Base-by-base conservation (phyloP, 1,284 basidiomycete genomes). In the Rhodotorula sp. region DNA sequence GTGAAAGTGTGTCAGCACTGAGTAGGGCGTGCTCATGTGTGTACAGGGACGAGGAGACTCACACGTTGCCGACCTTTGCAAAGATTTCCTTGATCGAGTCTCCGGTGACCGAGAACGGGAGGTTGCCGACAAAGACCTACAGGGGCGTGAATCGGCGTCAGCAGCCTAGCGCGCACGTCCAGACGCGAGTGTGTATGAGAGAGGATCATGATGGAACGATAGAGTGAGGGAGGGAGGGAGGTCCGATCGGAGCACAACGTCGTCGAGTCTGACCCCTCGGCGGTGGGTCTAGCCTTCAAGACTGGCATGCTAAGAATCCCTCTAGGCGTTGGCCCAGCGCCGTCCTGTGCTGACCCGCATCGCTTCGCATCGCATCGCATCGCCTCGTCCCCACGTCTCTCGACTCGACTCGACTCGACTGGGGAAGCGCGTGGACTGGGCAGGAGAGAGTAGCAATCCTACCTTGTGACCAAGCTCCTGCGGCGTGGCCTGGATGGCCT, bases 401-500 rank as follows among this genome's bases (percentile, higher is more conserved):
- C 48, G 31, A 2, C 29, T 15, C 20, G 26, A 2, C 29, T 15
- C 20, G 26, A n/a, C 31, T 12, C 10, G 20, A 15, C 43, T 39
- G 10, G 8, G 10, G 39, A 43, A 10, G 21, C 20, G n/a, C 34
- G 23, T 15, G 5, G 56, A 8, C 34, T 34, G 21, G 34, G 39
- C 1, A 2, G 43, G 18, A 3, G 29, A 43, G 23, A 3, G 34
- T n/a, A 4, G 1, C 34, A 26, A n/a, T n/a, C 15, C 76, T 21
- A 78, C 77, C 73, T 78, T 78, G 73, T 71, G 67, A 12, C 77
- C 77, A 49, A 78, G 57, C 39, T 78, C 76, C 59, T 74, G 69
- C n/a, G 71, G 69, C 18, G 66, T 67, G 3, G 76, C 77, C 58
- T 74, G 68, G 62, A 77, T 62, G 34, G 76, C 75, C 63, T 75